Base-by-base conservation (phyloP, 164 flowering plant species). In the Magnolia changhungtana region DNA sequence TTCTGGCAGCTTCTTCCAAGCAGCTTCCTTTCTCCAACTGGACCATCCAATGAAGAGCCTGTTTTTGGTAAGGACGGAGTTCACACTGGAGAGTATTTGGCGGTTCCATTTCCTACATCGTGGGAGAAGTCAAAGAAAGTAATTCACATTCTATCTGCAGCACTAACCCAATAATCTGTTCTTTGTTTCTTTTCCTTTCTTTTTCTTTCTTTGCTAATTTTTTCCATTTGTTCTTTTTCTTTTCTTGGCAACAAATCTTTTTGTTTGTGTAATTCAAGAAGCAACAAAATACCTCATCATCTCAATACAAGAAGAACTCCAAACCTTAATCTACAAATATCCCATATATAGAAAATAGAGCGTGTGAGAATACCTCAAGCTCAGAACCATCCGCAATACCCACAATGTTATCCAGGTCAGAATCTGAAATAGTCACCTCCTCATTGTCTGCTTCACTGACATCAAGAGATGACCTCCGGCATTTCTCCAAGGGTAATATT, bases 1-100 rank as follows among this genome's bases (percentile, higher is more conserved):
- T 89, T 75, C 89, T 83, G 71, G 90, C 91, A 13, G 91, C 94
- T 71, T 86, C 93, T 80, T 92, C 96, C 74, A 82, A 69, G 75
- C 83, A 84, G 64, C 81, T 78, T 69, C 98, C 97, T 85, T 81
- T 92, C 86, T 96, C 98, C 74, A 90, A 83, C 71, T 86, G 91
- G 77, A 78, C 64, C 99, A 96, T 96, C 97, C 97, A 96, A 78
- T 84, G 80, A 81, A 96, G 94, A 50, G 99, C 99, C 87, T 96
- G 98, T 82, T 90, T 96, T 82, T 96, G 99, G 81, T 96, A 96
- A 8, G 96, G 93, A 6, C 97, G 92, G 63, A 96, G 89, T 71
- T 90, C 91, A 84, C 99, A 96, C 66, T 75, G 90, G 71, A 96
- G 89, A 50, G 90, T 83, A 77, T 83, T 80, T 9, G 97, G 97